Conservation (phyloP, 1,139 yeast species). For the Pichia norvegensis region DNA sequence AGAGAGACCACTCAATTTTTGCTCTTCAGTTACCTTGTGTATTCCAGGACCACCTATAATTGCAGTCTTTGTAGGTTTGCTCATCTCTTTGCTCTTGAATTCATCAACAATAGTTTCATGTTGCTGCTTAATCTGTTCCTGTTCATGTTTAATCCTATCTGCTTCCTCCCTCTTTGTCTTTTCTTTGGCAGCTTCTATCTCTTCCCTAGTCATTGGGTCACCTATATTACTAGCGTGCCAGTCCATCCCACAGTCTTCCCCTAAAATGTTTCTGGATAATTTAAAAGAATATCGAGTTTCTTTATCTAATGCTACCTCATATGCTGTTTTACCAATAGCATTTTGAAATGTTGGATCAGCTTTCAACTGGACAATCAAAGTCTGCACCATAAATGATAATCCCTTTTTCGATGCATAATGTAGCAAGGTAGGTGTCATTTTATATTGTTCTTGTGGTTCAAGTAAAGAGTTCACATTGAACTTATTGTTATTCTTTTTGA, state of each 20-base stretch:
- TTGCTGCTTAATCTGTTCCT: constrained; percentile 22
- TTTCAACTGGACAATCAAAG: constrained; percentile 54
- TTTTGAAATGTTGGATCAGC: constrained; percentile 62
- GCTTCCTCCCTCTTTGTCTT: constrained; percentile 1
- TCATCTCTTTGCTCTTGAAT: constrained; percentile 18
- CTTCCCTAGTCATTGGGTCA: constrained; percentile 51
- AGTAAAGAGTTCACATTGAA: constrained; percentile 43
- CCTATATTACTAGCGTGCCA: constrained; percentile 50
- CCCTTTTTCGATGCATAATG: constrained; percentile 74
- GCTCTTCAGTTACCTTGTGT: constrained; percentile 20
- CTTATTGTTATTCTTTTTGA: constrained; percentile 53
- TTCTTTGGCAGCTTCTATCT: constrained; percentile 8
- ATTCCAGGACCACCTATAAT: constrained; percentile 13
- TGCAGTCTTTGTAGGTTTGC: constrained; percentile 16
- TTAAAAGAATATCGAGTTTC: constrained; percentile 55
- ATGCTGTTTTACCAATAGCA: constrained; percentile 52
- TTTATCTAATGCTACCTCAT: constrained; percentile 41
- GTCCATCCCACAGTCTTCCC: constrained; percentile 49
- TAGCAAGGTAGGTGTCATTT: constrained; percentile 61
- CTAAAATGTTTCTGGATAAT: constrained; percentile 55
- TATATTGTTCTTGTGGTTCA: constrained; percentile 44
- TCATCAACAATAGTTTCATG: constrained; percentile 29
- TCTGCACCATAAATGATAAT: constrained; percentile 57
- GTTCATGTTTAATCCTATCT: neutral
- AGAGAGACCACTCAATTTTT: constrained; percentile 31